These are phyloP conservation scores for Colletotrichum liaoningense DNA, from an alignment of 2,329 filamentous ascomycete genomes.

Conservation along the genomic window DNA sequence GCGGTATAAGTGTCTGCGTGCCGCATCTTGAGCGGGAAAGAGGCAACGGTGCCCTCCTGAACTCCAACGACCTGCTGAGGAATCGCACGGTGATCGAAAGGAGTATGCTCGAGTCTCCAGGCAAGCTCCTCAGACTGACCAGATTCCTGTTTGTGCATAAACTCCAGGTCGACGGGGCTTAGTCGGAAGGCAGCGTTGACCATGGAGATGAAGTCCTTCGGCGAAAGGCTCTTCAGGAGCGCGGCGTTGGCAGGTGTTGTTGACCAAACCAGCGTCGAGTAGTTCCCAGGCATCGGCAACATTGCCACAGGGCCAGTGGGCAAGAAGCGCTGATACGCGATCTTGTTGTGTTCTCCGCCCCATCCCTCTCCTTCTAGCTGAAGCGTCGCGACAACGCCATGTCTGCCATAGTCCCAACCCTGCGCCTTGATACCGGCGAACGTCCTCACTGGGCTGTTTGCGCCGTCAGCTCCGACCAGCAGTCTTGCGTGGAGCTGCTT, in stretches of 20 bases:
- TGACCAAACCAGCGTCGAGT: slow-evolving; percentile 92
- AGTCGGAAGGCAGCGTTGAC: slow-evolving; percentile 95
- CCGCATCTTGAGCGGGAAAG: slow-evolving; percentile 90
- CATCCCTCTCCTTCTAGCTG: slow-evolving; percentile 73
- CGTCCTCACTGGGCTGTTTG: slow-evolving; percentile 90
- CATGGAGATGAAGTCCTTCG: slow-evolving; percentile 82
- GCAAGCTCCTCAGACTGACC: slow-evolving; percentile 79
- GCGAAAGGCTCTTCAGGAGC: slow-evolving; percentile 79
- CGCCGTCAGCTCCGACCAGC: slow-evolving; percentile 92
- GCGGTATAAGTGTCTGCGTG: slow-evolving; percentile 95
- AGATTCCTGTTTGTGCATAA: slow-evolving; percentile 75
- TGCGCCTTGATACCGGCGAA: slow-evolving; percentile 88
- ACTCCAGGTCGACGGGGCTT: slow-evolving; percentile 80
- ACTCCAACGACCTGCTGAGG: slow-evolving; percentile 77
- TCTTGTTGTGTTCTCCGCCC: slow-evolving; percentile 69
- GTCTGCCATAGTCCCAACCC: slow-evolving; percentile 93
- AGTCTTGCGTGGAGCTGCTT: slow-evolving; percentile 81
- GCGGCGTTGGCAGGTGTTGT: slow-evolving; percentile 85
- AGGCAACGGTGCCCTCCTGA: slow-evolving; percentile 84
- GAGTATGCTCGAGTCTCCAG: slow-evolving; percentile 85
- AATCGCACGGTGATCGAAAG: slow-evolving; percentile 61
- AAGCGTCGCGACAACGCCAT: slow-evolving; percentile 92
- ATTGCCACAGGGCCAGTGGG: slow-evolving; percentile 93
- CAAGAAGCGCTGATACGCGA: slow-evolving; percentile 94
- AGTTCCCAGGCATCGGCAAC: slow-evolving; percentile 86